These are phyloP conservation scores for Plasmopara muralis DNA, from an alignment of 352 stramenopile genomes.

Conservation along the genomic window DNA sequence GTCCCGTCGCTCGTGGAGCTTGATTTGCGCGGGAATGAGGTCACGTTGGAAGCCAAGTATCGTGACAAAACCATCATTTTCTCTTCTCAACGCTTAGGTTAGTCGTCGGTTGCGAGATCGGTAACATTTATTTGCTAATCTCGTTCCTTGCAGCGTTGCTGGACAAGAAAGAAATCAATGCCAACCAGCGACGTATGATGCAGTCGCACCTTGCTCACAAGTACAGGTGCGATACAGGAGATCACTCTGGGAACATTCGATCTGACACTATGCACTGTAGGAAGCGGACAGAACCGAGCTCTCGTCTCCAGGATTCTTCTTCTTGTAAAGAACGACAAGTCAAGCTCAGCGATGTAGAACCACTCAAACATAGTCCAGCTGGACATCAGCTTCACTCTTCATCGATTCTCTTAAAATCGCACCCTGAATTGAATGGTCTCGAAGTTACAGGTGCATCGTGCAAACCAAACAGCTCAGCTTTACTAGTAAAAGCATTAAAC, in stretches of 20 bases:
- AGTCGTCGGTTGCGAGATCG: conserved; percentile 24
- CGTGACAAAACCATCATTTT: conserved; percentile 36
- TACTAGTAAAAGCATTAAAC: too few species aligned
- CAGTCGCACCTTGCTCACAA: conserved; percentile 74
- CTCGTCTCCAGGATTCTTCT: background rate
- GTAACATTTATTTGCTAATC: background rate
- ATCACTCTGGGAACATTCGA: too few species aligned
- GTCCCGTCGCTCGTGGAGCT: conserved; percentile 47
- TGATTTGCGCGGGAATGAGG: conserved; percentile 52
- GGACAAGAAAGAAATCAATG: conserved; percentile 68
- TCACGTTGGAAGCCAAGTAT: conserved; percentile 50
- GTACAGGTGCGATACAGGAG: conserved; percentile 18
- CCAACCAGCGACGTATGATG: conserved; percentile 73
- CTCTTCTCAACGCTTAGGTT: too few species aligned
- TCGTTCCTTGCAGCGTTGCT: conserved; percentile 32
- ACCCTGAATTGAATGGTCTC: too few species aligned
- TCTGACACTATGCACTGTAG: background rate
- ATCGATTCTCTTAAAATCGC: too few species aligned
- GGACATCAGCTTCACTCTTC: too few species aligned
- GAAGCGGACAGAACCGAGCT: conserved; percentile 19
- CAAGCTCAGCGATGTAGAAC: too few species aligned
- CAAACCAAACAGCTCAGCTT: too few species aligned
- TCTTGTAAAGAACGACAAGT: too few species aligned
- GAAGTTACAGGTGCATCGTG: too few species aligned
- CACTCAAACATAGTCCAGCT: too few species aligned